Evolutionary conservation across 169 alveolate species (phyloP).

Genomic region (Babesia caballi): DNA sequence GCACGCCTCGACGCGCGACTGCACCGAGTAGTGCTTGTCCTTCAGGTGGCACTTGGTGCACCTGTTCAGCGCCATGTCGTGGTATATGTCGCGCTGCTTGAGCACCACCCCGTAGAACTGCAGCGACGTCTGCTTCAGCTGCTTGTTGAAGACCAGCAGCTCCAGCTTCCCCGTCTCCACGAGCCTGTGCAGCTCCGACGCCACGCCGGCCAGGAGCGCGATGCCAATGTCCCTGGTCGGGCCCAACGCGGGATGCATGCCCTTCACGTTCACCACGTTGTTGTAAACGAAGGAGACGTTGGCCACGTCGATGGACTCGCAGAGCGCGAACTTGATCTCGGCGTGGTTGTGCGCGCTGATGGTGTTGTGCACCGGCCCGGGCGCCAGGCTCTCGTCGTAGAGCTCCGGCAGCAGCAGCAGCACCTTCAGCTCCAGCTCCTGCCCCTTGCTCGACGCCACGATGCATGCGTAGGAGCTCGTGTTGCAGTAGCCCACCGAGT

Average conservation of each 20-base stretch:
- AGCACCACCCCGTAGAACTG: conserved; percentile 71
- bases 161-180: conserved; percentile 62
- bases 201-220: conserved; percentile 46
- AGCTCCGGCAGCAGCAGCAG: conserved; percentile 23
- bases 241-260: background rate
- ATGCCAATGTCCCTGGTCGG: conserved; percentile 39
- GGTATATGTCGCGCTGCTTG: conserved; percentile 71
- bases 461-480: conserved; percentile 45
- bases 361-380: conserved; percentile 35
- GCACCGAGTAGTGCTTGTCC: conserved; percentile 74
- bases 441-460: conserved; percentile 17
- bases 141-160: conserved; percentile 69
- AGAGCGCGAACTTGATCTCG: conserved; percentile 54
- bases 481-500: conserved; percentile 30
- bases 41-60: conserved; percentile 73
- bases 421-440: conserved; percentile 21
- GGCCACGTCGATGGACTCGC: conserved; percentile 47
- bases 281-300: conserved; percentile 69
- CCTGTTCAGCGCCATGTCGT: conserved; percentile 48
- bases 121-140: conserved; percentile 67
- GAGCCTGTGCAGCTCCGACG: conserved; percentile 64
- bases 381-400: background rate
- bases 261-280: conserved; percentile 51
- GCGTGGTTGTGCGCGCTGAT: conserved; percentile 51
- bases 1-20: conserved; percentile 47